Percentiles rank a stretch among this genome's conserved stretches.
These are phyloP conservation scores for Rhodamnia argentea DNA, from an alignment of 345 rosid species.

Conservation along the genomic window DNA sequence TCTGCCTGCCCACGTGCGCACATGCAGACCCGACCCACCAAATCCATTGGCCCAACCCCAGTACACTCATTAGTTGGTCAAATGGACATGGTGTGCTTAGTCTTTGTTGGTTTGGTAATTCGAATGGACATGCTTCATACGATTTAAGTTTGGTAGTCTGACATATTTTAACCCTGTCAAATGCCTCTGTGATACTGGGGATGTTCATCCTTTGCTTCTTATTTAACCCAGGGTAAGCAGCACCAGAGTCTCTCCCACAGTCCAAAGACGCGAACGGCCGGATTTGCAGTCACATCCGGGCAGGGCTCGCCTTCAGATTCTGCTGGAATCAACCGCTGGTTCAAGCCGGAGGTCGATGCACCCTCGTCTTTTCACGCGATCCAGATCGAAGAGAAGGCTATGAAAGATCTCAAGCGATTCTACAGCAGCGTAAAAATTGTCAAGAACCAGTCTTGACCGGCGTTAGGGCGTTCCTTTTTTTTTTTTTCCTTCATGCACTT, in stretches of 20 bases:
- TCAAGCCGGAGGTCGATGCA: slow-evolving; percentile 64
- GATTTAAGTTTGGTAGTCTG: not conserved
- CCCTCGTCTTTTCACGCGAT: slow-evolving; percentile 80
- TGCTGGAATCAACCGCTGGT: slow-evolving; percentile 83
- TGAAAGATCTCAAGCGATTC: slow-evolving; percentile 83
- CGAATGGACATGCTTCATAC: not conserved
- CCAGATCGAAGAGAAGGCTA: slow-evolving; percentile 92
- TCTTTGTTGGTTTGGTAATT: not conserved
- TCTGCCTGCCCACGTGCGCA: not conserved
- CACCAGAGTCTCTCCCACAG: slow-evolving; percentile 45
- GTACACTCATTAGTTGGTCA: not conserved
- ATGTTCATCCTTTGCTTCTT: not conserved
- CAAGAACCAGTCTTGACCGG: slow-evolving; percentile 38
- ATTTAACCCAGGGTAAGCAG: slow-evolving; percentile 43
- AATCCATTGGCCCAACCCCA: not conserved
- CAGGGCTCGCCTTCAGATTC: slow-evolving; percentile 88
- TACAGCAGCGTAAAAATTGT: slow-evolving; percentile 83
- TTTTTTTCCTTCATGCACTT: not conserved
- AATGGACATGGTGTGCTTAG: not conserved
- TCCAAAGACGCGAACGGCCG: slow-evolving; percentile 69
- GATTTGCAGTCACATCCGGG: slow-evolving; percentile 48
- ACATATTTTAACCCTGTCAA: not conserved
- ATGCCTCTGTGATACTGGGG: not conserved
- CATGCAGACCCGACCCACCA: not conserved
- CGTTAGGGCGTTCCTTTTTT: not conserved